These are phyloP conservation scores for Pistacia atlantica DNA, from an alignment of 345 rosid species.

Conservation along the genomic window DNA sequence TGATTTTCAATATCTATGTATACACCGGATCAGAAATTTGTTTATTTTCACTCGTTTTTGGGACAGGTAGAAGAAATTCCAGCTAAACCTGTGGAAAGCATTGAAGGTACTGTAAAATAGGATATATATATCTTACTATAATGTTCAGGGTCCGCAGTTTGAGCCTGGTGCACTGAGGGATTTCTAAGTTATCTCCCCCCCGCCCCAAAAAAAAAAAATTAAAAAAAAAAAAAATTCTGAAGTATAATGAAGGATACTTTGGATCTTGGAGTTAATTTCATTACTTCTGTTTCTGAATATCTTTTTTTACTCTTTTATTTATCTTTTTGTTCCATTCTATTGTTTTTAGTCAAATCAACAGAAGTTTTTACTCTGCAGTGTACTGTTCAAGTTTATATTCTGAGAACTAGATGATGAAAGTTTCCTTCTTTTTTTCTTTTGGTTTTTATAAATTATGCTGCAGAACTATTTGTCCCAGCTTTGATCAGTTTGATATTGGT, in stretches of 20 bases:
- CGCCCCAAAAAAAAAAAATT: too few species aligned
- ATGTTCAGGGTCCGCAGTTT: neutral
- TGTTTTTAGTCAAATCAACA: neutral
- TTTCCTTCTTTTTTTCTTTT: neutral
- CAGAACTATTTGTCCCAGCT: neutral
- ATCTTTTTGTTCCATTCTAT: neutral
- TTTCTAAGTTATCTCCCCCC: neutral
- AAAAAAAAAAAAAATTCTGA: neutral
- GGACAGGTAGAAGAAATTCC: conserved; percentile 58
- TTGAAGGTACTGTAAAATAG: conserved; percentile 57
- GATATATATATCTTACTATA: neutral
- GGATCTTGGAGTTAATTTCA: neutral
- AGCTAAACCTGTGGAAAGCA: conserved; percentile 47
- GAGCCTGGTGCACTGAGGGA: neutral
- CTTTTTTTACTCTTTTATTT: neutral
- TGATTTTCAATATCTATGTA: conserved; percentile 17
- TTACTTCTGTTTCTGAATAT: neutral
- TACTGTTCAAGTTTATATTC: conserved; percentile 12
- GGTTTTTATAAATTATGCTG: neutral
- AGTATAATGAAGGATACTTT: neutral
- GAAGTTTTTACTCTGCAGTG: neutral
- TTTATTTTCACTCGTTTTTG: conserved; percentile 6
- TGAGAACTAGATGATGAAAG: conserved; percentile 2
- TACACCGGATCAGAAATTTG: conserved; percentile 12
- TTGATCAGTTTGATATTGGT: conserved; percentile 11